phyloP scores from a whole-genome alignment of 2,329 filamentous ascomycete species.

The Cladophialophora psammophila region DNA sequence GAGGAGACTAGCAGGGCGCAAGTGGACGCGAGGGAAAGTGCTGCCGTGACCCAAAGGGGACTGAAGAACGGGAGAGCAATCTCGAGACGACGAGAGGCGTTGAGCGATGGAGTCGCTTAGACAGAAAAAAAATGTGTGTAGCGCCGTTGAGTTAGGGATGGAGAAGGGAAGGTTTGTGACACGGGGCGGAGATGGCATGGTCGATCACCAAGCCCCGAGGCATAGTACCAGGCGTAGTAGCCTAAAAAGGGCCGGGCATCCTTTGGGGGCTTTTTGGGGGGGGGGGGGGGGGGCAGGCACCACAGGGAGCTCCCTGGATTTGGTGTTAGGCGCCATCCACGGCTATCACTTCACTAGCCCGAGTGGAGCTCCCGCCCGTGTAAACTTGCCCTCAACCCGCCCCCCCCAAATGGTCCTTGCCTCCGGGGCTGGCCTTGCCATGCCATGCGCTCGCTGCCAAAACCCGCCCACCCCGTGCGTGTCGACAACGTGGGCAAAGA shows the following conservation, averaged over 20 bases:
- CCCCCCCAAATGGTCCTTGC: not conserved
- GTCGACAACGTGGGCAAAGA: slow-evolving; percentile 3
- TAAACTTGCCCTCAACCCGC: slow-evolving; percentile 33
- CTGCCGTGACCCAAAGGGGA: slow-evolving; percentile 20
- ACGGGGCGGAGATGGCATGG: slow-evolving; percentile 28
- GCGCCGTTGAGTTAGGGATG: slow-evolving; percentile 23
- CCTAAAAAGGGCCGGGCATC: slow-evolving; percentile 19
- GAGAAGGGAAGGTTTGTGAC: slow-evolving; percentile 31
- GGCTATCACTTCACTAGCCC: slow-evolving; percentile 25
- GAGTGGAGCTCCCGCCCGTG: slow-evolving; percentile 34
- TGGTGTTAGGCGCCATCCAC: slow-evolving; percentile 23
- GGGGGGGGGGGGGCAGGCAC: not conserved
- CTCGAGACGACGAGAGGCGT: slow-evolving; percentile 24
- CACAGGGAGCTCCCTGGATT: slow-evolving; percentile 16
- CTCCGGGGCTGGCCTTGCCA: not conserved
- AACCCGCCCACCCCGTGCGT: not conserved
- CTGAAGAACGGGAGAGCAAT: slow-evolving; percentile 12
- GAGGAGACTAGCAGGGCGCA: not conserved
- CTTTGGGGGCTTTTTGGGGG: slow-evolving; percentile 3
- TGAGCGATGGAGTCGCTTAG: slow-evolving; percentile 26
- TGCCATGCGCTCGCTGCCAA: slow-evolving; percentile 21
- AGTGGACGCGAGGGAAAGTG: slow-evolving; percentile 24
- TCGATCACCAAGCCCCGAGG: slow-evolving; percentile 27
- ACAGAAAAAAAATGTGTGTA: slow-evolving; percentile 21
- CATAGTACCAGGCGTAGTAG: too few species aligned